Base-by-base conservation (phyloP, 495 filamentous ascomycete species). In the Alectoria sarmentosa region DNA sequence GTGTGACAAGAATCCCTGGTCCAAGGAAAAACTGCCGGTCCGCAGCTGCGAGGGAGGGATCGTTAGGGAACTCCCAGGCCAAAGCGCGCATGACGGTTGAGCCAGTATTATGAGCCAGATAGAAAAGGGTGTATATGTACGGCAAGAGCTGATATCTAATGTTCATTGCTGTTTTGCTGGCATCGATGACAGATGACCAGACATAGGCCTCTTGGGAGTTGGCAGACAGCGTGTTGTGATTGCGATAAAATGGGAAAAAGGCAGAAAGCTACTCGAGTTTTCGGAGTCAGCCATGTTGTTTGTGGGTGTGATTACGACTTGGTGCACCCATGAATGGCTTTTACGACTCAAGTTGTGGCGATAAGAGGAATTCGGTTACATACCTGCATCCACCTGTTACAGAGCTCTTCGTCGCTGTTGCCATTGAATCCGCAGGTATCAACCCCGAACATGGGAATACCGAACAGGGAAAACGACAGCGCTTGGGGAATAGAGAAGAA, bases 381-480 rank as follows among this genome's bases (percentile, higher is more conserved):
- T n/a, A n/a, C n/a, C n/a, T 90, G 87, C 89, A 92, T 93, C 91
- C 91, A 96, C 11, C 91, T 83, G 61, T 83, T 83, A 71, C 91
- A 96, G 15, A 96, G 83, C 72, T 94, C 89, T 66, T 84, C 80
- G 65, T 87, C 85, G 0, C 81, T 76, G 68, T 94, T 90, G 37
- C 83, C 84, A 34, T 76, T 79, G 77, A 94, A 96, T 15, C 91
- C 91, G 70, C 91, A 94, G 13, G 88, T 88, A 65, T 92, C 90
- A 10, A 86, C 83, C 17, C 91, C 91, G 65, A 94, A 92, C 89
- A 95, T 93, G 10, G 91, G 91, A 21, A 95, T 87, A 56, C 90
- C 90, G 66, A 91, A 93, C 10, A 95, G 80, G 8, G 84, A 86
- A 77, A 92, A 92, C 4, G 84, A 86, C 0, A 95, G 75, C 0